Base-by-base conservation (phyloP, 1,284 basidiomycete species). In the Ganoderma leucocontextum region DNA sequence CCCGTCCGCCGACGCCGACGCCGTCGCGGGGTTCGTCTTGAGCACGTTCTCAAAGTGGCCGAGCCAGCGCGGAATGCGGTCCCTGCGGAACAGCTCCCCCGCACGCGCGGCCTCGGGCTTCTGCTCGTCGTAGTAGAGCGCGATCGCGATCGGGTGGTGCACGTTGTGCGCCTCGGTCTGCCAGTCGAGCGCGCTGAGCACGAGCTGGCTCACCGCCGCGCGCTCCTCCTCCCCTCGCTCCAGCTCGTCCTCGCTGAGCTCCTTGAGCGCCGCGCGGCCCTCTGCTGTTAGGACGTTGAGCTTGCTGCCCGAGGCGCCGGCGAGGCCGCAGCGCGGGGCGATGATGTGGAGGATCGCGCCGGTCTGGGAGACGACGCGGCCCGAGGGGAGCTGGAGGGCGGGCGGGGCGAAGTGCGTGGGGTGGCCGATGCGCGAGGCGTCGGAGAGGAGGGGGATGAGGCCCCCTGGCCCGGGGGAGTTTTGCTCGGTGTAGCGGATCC, bases 81-180 rank as follows among this genome's bases (percentile, higher is more conserved):
- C 71, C 53, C 74, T 67, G 29, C 85, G 79, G 74, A 86, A 83
- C 49, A 80, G 79, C 53, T 77, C 75, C 12, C 85, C 80, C 42
- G 60, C 65, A 36, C 72, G 65, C n/a, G 76, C 71, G 2, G 75
- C 75, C 65, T 76, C 76, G 0, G 73, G 70, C 68, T 81, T 82
- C 76, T 87, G 86, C n/a, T 87, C 83, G 68, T 87, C 85, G 79
- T 88, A 85, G 76, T 83, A 84, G 25, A 77, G 69, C 22, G 65
- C 69, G 5, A 63, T 55, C 12, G 80, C 77, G 61, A 84, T 71
- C 0, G 83, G 83, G 70, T 84, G 83, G 71, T 84, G 83, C 22
- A 76, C 68, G 68, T 78, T 72, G 70, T 80, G 78, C 63, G 72
- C 74, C 78, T 87, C 86, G 71, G 82, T 81, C 75, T 75, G 76